Percentiles rank a stretch among this genome's conserved stretches.
These are phyloP conservation scores for Colletotrichum orchidophilum DNA, from an alignment of 2,329 filamentous ascomycete species.

Conservation along the genomic window DNA sequence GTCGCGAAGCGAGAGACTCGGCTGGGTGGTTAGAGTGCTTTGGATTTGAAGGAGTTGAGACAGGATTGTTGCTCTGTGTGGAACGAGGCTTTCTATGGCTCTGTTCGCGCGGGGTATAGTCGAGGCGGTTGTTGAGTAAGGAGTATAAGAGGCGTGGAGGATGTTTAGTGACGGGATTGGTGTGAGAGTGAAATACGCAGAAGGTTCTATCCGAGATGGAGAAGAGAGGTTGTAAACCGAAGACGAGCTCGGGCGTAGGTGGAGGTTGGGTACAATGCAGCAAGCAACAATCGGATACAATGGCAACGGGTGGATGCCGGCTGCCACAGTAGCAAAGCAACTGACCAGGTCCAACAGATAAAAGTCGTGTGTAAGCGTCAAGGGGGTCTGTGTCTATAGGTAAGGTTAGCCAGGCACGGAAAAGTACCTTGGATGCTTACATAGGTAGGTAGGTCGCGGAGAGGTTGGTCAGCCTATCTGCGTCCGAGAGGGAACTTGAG, in stretches of 20 bases:
- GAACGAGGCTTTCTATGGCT: background rate
- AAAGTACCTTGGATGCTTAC: background rate
- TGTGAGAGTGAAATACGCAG: background rate
- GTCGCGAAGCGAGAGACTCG: background rate
- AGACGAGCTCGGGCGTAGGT: background rate
- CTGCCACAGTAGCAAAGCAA: background rate
- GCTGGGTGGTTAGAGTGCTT: conserved; percentile 16
- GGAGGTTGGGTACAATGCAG: background rate
- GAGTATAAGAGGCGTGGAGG: background rate
- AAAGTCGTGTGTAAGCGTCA: background rate
- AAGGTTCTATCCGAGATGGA: background rate
- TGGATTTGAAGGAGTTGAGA: background rate
- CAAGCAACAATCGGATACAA: conserved; percentile 1
- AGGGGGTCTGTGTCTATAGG: background rate
- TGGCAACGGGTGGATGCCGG: background rate
- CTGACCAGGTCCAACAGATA: background rate
- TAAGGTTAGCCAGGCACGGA: background rate
- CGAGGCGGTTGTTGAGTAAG: background rate
- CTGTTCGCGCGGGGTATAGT: background rate
- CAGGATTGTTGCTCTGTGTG: background rate
- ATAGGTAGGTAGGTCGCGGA: background rate
- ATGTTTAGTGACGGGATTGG: background rate
- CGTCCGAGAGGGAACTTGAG: background rate
- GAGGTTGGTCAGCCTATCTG: background rate
- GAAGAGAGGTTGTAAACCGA: background rate